Base-by-base conservation (phyloP, 148 eudicot genomes). In the Amaranthus cruentus region DNA sequence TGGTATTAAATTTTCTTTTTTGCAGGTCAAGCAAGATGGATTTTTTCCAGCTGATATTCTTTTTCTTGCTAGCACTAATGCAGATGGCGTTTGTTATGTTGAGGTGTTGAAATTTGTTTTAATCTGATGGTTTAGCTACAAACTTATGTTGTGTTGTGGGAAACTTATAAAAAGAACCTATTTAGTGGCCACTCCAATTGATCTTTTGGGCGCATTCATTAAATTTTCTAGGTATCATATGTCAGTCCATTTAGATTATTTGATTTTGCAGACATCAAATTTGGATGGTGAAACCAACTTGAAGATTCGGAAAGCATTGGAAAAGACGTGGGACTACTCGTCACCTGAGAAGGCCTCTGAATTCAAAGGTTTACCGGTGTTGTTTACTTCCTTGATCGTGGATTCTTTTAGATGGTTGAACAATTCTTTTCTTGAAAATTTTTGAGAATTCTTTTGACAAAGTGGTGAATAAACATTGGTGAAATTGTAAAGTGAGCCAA, bases 241-340 rank as follows among this genome's bases (percentile, higher is more conserved):
- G 55, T 38, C 70, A 42, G 70, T 57, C 9, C 51, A 61, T 70
- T 55, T 68, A 66, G 73, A 72, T 58, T 55, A 2, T 61, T 70
- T 76, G 48, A 56, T 38, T n/a, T 78, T 68, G 65, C 84, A 95
- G 99, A 95, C 99, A 53, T 90, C 97, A 65, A 95, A 95, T 87
- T 79, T 95, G 80, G 99, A 95, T 66, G 99, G 99, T 69, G 99
- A 95, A 84, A 95, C 99, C 70, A 95, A 95, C 83, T 82, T 95
- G 81, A 95, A 95, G 89, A 95, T 95, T 55, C 86, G 99, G 79
- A 95, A 95, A 85, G 99, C 97, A 64, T 76, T 88, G 77, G 99
- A 95, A 73, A 92, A 90, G 85, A 95, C 99, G 9, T 95, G 99
- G 99, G 99, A 95, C 81, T 88, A 84, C 61, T 76, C 92, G 71